Evolutionary conservation across 352 stramenopile species (phyloP).

Genomic region (Pythium brachiatum): DNA sequence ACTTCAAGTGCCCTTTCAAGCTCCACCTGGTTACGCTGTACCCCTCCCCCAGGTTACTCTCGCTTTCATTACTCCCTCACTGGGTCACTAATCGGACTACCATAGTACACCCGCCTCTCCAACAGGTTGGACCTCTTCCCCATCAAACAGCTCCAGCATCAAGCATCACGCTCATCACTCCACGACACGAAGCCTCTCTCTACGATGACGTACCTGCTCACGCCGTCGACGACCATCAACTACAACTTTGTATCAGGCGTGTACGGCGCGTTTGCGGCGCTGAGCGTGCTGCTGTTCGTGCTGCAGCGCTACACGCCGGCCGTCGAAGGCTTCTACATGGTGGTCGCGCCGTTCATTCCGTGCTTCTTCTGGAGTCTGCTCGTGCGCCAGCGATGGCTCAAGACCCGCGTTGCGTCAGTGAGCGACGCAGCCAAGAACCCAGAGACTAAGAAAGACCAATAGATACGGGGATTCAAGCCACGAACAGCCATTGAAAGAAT

Average conservation of each 20-base stretch:
- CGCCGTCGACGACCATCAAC: slow-evolving; percentile 79
- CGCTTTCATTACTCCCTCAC: neutral
- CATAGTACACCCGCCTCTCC: neutral
- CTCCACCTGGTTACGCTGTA: slow-evolving; percentile 3
- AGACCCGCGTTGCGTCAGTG: neutral
- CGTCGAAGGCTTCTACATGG: slow-evolving; percentile 84
- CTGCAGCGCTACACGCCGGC: slow-evolving; percentile 61
- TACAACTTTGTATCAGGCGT: slow-evolving; percentile 87
- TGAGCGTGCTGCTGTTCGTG: slow-evolving; percentile 57
- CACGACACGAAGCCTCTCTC: neutral
- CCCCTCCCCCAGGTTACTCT: neutral
- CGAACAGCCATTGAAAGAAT: slow-evolving; percentile 7
- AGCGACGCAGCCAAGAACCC: slow-evolving; percentile 18
- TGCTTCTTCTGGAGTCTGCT: slow-evolving; percentile 84
- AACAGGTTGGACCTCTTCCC: slow-evolving; percentile 8
- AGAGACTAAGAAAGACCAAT: slow-evolving; percentile 23
- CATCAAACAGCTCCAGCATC: neutral
- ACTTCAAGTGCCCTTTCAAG: slow-evolving; percentile 7
- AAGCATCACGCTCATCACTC: neutral
- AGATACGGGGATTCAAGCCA: slow-evolving; percentile 7
- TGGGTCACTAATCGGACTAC: neutral
- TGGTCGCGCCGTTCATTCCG: slow-evolving; percentile 75
- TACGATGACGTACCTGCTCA: slow-evolving; percentile 40
- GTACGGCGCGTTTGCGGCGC: slow-evolving; percentile 64
- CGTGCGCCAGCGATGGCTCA: slow-evolving; percentile 73